Base-by-base conservation (phyloP, 2,329 filamentous ascomycete genomes). In the Fusarium pilosicola region DNA sequence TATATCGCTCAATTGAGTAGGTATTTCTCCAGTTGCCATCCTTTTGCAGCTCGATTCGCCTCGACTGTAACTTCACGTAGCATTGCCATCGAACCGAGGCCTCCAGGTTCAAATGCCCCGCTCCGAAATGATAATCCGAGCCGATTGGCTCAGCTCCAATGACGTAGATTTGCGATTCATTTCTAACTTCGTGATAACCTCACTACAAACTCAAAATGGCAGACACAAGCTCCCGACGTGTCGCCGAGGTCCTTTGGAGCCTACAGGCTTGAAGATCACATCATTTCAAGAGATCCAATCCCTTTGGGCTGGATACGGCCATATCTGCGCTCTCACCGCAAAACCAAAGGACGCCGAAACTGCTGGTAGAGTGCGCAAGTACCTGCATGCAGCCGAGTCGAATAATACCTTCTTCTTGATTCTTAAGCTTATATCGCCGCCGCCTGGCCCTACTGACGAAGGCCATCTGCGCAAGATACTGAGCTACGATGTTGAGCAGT, bases 401-500 rank as follows among this genome's bases (percentile, higher is more conserved):
- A 70, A 68, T 41, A 66, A 70, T 20, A 79, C 78, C 2, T 81
- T 83, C 22, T 81, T 79, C 3, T 81, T 90, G 41, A 85, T 92
- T 17, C 79, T 92, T 12, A 92, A 92, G 76, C 83, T 90, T 60
- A 89, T 92, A 44, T 86, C 86, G 0, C 89, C 89, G 1, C 75
- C 79, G 44, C 60, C 66, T 36, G 69, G 59, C 0, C 51, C 60
- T 1, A 74, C 81, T 7, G 87, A 91, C 42, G 90, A 92, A 75
- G 89, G 90, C 1, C 90, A 93, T 71, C 74, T 89, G 1, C 86
- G 91, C 12, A 93, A 93, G 76, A 86, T 93, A 66, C 79, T 92
- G 34, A 92, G 89, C 76, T 93, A 93, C 72, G 85, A 90, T 51
- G 89, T 92, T 7, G 91, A 93, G 79, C 90, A 91, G 75, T 87